Base-by-base conservation (phyloP, 495 filamentous ascomycete genomes). In the Evansstolkia leycettana region DNA sequence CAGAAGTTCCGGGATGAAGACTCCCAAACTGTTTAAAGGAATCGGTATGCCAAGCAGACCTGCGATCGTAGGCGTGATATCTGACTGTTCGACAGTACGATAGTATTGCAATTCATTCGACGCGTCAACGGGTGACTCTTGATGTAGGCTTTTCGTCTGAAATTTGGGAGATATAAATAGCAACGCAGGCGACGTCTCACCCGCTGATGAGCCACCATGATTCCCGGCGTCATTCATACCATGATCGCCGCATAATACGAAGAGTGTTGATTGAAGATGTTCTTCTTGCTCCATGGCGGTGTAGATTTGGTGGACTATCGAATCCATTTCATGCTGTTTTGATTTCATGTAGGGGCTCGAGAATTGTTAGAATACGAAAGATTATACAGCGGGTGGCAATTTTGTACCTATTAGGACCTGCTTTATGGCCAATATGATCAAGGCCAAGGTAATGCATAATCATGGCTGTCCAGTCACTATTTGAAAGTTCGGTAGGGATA, bases 191-290 rank as follows among this genome's bases (percentile, higher is more conserved):
- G 88, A 94, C 7, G 90, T 96, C 61, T 99, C 90, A 5, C 92
- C 86, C 12, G 82, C 72, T 2, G 83, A 80, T 13, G 92, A 94
- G 5, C 89, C 90, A 8, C 90, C 90, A 54, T 99, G 90, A 48
- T 96, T 96, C 2, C 90, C 90, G 25, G 86, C 90, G 46, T 96
- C 90, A 47, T 95, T 99, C 90, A 99, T 99, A 13, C 90, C 90
- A 52, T 99, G 90, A 51, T 99, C 90, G 28, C 90, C 90, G 36
- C 77, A 84, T 6, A 99, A 60, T 1, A 99, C 73, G 33, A 99
- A 71, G 11, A 96, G 65, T 2, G 89, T 86, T 13, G 76, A 81
- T 24, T 73, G 47, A 2, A 94, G 73, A 55, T 93, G 80, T 3
- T 62, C 43, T 27, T 83, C 51, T 1, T 62, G 65, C 48, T 78